These are phyloP conservation scores for Aureobasidium uvarum DNA, from an alignment of 2,329 filamentous ascomycete genomes.

Conservation along the genomic window DNA sequence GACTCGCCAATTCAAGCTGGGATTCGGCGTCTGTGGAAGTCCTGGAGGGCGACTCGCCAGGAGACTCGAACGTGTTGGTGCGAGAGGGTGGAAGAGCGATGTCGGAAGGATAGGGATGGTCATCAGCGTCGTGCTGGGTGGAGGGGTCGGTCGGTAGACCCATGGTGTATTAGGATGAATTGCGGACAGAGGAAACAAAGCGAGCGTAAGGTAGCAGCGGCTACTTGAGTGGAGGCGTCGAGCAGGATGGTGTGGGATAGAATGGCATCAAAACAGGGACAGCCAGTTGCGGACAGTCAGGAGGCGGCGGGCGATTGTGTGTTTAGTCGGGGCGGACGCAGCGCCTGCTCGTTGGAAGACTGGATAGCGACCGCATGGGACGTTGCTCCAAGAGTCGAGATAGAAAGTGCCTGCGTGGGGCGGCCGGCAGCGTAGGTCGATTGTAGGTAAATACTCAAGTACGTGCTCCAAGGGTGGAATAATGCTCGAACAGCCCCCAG, in stretches of 20 bases:
- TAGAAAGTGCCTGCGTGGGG: slow-evolving; percentile 20
- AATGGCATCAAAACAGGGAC: slow-evolving; percentile 13
- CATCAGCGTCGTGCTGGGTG: slow-evolving; percentile 19
- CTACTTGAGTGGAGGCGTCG: slow-evolving; percentile 11
- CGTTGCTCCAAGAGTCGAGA: slow-evolving; percentile 1
- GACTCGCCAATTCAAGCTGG: slow-evolving; percentile 15
- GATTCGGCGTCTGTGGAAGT: slow-evolving; percentile 13
- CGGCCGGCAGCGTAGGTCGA: not conserved
- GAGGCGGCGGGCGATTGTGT: slow-evolving; percentile 17
- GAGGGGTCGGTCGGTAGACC: slow-evolving; percentile 19
- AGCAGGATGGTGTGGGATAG: not conserved
- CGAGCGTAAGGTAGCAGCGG: slow-evolving; percentile 23
- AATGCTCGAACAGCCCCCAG: slow-evolving; percentile 1
- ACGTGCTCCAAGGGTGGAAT: slow-evolving; percentile 8
- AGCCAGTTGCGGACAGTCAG: slow-evolving; percentile 9
- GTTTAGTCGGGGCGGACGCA: slow-evolving; percentile 24
- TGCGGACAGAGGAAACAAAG: slow-evolving; percentile 20
- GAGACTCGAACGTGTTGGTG: slow-evolving; percentile 19
- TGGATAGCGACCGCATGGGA: slow-evolving; percentile 23
- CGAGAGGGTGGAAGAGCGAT: slow-evolving; percentile 23
- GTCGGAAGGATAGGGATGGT: slow-evolving; percentile 20
- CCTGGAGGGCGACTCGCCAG: slow-evolving; percentile 3
- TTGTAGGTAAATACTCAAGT: not conserved
- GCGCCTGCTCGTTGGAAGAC: slow-evolving; percentile 15
- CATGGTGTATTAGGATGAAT: slow-evolving; percentile 13